Conservation (phyloP, 2,329 filamentous ascomycete genomes). For the Pseudogymnoascus destructans region DNA sequence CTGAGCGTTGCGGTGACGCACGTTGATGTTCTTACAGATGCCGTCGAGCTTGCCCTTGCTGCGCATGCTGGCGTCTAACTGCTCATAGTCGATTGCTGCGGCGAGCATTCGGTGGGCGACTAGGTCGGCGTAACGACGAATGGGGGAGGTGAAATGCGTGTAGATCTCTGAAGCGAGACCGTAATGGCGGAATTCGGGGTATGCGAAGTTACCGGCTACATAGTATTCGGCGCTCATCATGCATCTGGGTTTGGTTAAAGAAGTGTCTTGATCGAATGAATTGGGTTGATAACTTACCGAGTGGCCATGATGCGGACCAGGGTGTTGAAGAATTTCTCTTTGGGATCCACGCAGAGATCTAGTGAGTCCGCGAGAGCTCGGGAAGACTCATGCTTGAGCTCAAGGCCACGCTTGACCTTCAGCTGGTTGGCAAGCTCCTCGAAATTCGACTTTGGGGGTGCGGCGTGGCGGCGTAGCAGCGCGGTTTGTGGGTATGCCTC, state of each 20-base stretch:
- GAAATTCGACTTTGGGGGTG: conserved; percentile 91
- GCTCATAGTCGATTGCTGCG: conserved; percentile 86
- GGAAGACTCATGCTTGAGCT: conserved; percentile 73
- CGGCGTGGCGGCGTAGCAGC: conserved; percentile 78
- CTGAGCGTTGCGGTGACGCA: conserved; percentile 92
- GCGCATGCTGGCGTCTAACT: conserved; percentile 67
- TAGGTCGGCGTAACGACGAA: conserved; percentile 93
- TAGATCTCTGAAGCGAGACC: conserved; percentile 94
- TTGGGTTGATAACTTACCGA: conserved; percentile 31
- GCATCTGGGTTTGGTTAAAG: conserved; percentile 35
- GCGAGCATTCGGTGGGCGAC: conserved; percentile 89
- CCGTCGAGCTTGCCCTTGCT: conserved; percentile 76
- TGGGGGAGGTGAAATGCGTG: conserved; percentile 96
- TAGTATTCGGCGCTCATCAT: conserved; percentile 99
- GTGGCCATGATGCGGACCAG: conserved; percentile 95
- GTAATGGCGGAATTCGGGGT: conserved; percentile 93
- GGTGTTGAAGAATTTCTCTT: conserved; percentile 95
- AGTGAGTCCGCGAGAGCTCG: conserved; percentile 89
- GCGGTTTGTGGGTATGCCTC: conserved; percentile 89
- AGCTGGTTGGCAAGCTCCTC: conserved; percentile 88
- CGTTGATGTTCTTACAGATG: conserved; percentile 97
- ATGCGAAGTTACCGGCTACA: conserved; percentile 81
- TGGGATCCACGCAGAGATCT: conserved; percentile 65
- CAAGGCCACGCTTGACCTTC: conserved; percentile 69
- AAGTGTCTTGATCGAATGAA: not conserved